Evolutionary conservation across 2,329 filamentous ascomycete genomes (phyloP), one percentile per base, ranked within the genome.

Genomic region (Aschersonia sp.): DNA sequence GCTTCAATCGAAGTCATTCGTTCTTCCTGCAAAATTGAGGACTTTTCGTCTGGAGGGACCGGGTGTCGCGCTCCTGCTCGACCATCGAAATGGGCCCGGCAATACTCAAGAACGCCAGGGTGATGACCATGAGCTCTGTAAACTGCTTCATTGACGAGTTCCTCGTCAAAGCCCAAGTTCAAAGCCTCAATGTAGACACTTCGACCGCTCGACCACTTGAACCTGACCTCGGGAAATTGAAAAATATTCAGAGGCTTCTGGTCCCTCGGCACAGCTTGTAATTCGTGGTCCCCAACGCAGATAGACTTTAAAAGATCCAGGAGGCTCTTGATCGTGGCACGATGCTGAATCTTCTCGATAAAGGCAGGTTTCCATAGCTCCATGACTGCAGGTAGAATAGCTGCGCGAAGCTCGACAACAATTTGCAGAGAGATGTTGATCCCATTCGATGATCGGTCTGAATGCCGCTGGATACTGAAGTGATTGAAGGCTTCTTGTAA

Each of bases 291-390:
- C n/a, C 78, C 84, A 49, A 80, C 75, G 9, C 88, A 75, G 12
- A 94, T 81, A 5, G 78, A 78, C 55, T 85, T 86, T 49, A 98
- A 70, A 44, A 95, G 90, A 33, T 88, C 85, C 50, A 97, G 79
- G 11, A 95, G 70, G 47, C 80, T 83, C 55, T 86, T 85, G 14
- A 92, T 78, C 42, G 89, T 84, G 29, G 80, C 75, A 30, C 81
- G 82, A 4, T 85, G 81, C 1, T 22, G 22, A 22, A 87, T 78
- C 56, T 87, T 89, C 55, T 95, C 87, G 14, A 92, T 78, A 44
- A 94, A 78, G 30, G 79, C 71, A 1, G 88, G 94, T 54, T 87
- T 81, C 94, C 92, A 98, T 31, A 97, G 75, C 44, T 81, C 75
- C 49, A 77, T 76, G 41, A 92, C 75, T 43, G 83, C 78, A 1